phyloP scores from a whole-genome alignment of 148 eudicot species.

The Chenopodium formosanum region DNA sequence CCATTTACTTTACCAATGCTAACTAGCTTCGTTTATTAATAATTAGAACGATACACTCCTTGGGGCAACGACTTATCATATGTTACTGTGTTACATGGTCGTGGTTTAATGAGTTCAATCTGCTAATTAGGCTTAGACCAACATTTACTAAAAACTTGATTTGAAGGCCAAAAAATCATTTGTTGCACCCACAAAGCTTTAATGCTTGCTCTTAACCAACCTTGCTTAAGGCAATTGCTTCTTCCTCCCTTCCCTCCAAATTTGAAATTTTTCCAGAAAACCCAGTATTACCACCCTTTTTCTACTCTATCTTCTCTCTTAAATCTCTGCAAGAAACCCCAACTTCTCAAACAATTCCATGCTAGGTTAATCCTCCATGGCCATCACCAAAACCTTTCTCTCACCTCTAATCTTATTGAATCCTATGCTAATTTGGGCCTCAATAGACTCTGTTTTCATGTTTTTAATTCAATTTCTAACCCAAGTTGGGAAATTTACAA shows the following conservation, averaged over 20 bases:
- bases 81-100: no score
- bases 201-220: conserved; percentile 15
- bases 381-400: conserved; percentile 32
- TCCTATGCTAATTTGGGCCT: conserved; percentile 31
- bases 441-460: conserved; percentile 3
- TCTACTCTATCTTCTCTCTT: conserved; percentile 37
- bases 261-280: conserved; percentile 17
- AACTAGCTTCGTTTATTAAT: no score
- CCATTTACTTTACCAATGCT: no score
- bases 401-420: conserved; percentile 26
- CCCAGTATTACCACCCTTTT: neutral
- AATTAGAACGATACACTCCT: no score
- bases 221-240: conserved; percentile 2
- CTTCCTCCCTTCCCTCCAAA: conserved; percentile 28
- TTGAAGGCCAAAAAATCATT: neutral
- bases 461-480: conserved; percentile 24
- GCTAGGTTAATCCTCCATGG: conserved; percentile 40
- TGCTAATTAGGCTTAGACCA: no score
- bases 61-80: no score
- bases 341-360: conserved; percentile 37
- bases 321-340: conserved; percentile 31
- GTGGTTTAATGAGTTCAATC: no score
- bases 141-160: no score
- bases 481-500: conserved; percentile 25
- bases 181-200: neutral